Evolutionary conservation across 352 stramenopile species (phyloP).

Genomic region (Chrysophaeum taylorii): DNA sequence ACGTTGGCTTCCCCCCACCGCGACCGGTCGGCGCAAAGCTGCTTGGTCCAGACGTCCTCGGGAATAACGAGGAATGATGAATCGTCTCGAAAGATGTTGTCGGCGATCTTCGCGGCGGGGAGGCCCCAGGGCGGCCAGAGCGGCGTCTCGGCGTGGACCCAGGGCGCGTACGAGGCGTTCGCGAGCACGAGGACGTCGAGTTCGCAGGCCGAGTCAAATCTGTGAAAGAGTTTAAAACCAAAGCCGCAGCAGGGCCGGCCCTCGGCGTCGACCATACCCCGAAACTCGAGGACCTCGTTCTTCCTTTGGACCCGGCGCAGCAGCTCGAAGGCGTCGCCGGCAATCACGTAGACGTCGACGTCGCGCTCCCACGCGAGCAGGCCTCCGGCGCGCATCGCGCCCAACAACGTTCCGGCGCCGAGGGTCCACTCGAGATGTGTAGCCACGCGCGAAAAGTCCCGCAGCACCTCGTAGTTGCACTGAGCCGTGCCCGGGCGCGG

Average conservation of each 20-base stretch:
- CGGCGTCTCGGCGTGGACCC: background rate
- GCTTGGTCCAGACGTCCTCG: background rate
- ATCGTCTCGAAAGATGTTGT: too few species aligned
- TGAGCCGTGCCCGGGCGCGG: background rate
- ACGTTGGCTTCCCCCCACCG: background rate
- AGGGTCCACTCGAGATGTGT: background rate
- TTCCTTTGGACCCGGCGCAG: background rate
- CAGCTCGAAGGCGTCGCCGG: background rate
- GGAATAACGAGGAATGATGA: background rate
- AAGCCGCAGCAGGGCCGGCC: slow-evolving; percentile 11
- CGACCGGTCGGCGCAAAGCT: background rate
- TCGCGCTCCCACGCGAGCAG: slow-evolving; percentile 6
- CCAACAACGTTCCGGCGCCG: slow-evolving; percentile 5
- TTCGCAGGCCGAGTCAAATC: background rate
- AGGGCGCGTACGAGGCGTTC: background rate
- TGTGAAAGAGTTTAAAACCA: slow-evolving; percentile 7
- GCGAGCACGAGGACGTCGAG: slow-evolving; percentile 11
- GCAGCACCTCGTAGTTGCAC: slow-evolving; percentile 11
- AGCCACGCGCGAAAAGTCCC: background rate
- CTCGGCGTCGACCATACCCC: background rate
- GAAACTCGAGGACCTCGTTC: background rate
- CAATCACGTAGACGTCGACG: slow-evolving; percentile 10
- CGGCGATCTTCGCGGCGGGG: background rate
- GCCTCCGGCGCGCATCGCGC: background rate
- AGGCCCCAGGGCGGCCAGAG: background rate